Conservation (phyloP, 495 filamentous ascomycete genomes). For the Podospora pseudopauciseta region DNA sequence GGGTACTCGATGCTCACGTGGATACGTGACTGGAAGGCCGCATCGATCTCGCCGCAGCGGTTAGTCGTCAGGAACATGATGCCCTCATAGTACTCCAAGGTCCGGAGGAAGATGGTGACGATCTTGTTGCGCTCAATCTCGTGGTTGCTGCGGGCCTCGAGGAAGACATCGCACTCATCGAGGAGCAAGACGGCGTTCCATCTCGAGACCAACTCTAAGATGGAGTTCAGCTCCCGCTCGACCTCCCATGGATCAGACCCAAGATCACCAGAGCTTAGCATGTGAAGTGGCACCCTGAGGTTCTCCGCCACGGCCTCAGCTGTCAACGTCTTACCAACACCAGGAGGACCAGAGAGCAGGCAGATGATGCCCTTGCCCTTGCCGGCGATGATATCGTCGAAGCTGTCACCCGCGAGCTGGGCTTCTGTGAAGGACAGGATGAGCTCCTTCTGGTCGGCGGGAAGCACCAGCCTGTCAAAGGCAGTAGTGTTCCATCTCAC, state of each 20-base stretch:
- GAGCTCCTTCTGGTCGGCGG: conserved; percentile 49
- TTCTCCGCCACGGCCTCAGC: conserved; percentile 55
- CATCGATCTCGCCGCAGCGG: conserved; percentile 44
- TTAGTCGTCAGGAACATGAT: conserved; percentile 62
- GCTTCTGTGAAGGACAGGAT: conserved; percentile 51
- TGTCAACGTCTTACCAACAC: conserved; percentile 58
- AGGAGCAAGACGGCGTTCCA: conserved; percentile 58
- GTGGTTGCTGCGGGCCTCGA: conserved; percentile 53
- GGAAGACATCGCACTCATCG: conserved; percentile 68
- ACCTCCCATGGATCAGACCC: conserved; percentile 48
- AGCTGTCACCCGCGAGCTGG: conserved; percentile 49
- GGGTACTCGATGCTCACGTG: conserved; percentile 48
- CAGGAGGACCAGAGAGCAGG: conserved; percentile 56
- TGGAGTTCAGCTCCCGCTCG: conserved; percentile 47
- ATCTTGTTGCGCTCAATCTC: conserved; percentile 55
- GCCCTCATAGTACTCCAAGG: conserved; percentile 55
- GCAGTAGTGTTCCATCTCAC: conserved; percentile 52
- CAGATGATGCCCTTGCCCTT: conserved; percentile 61
- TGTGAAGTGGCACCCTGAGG: conserved; percentile 49
- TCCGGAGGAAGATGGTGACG: conserved; percentile 54
- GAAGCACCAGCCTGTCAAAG: conserved; percentile 55
- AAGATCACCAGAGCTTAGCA: conserved; percentile 55
- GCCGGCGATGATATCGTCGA: conserved; percentile 57
- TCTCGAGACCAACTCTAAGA: conserved; percentile 48
- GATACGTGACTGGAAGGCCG: conserved; percentile 51